phyloP scores from a whole-genome alignment of 176 grass and related monocot genomes.

The Saccharum officinarum region DNA sequence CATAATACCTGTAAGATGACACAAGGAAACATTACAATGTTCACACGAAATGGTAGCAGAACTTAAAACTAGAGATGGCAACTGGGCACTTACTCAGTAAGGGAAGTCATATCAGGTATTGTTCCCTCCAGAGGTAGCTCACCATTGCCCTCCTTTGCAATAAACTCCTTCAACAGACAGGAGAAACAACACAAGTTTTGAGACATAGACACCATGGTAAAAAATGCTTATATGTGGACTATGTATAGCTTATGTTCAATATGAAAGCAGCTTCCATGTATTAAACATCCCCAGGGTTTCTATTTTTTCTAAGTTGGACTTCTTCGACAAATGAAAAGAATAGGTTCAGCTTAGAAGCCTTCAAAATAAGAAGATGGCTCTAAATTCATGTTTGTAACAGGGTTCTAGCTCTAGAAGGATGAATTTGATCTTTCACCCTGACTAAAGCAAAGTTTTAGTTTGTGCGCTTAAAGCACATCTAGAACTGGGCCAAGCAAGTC shows the following conservation, averaged over 20 bases:
- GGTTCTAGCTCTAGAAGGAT: not conserved
- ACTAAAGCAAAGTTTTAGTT: not conserved
- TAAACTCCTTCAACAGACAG: constrained; percentile 70
- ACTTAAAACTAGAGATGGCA: not conserved
- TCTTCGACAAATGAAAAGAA: not conserved
- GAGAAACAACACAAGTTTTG: not conserved
- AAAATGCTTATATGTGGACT: not conserved
- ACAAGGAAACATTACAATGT: constrained; percentile 12
- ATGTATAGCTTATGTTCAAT: not conserved
- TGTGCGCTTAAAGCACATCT: not conserved
- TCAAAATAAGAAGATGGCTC: not conserved
- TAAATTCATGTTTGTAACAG: not conserved
- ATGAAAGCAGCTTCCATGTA: constrained; percentile 18
- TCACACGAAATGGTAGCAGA: not conserved
- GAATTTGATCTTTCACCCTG: not conserved
- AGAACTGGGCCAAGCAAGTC: not conserved
- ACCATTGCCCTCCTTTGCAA: constrained; percentile 74
- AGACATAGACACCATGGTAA: not conserved
- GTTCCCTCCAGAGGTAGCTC: constrained; percentile 94
- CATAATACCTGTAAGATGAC: constrained; percentile 68
- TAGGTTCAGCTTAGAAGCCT: constrained; percentile 2
- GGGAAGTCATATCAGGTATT: constrained; percentile 98
- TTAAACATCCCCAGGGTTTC: not conserved
- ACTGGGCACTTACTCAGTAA: constrained; percentile 70
- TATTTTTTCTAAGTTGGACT: not conserved